Base-by-base conservation (phyloP, 495 filamentous ascomycete species). In the Neurospora sp. region DNA sequence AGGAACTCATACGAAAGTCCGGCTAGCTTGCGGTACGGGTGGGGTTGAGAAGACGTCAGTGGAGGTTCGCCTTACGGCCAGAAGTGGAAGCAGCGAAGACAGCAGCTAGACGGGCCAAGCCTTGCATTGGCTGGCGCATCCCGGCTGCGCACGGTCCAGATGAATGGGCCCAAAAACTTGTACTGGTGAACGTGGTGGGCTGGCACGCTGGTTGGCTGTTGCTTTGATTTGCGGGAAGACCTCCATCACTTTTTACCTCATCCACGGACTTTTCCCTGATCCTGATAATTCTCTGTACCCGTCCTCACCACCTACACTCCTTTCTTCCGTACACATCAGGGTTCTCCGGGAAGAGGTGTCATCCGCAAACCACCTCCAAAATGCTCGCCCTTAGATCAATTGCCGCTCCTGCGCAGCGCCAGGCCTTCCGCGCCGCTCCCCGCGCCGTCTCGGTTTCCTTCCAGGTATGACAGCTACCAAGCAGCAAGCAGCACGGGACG, bases 371-470 rank as follows among this genome's bases (percentile, higher is more conserved):
- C 65, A 70, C 42, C 53, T 75, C 76, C 76, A 85, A 74, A 71
- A 88, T 88, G 87, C 78, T 87, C 75, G 79, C 82, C 79, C 80
- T 85, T 77, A 85, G 85, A 76, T 82, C 82, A 73, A 81, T 84
- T 76, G 83, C 83, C 81, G 85, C 82, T 69, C 84, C 86, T 76
- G 79, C 82, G 79, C 83, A 83, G 81, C 84, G 83, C 78, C 86
- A 87, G 76, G 85, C 79, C 80, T 78, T 85, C 65, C 80, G 82
- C 72, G 77, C 82, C 53, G 83, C 79, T 72, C 81, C 83, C 72
- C 84, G 84, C 77, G 81, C 83, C 74, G 79, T 81, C 75, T 73
- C 81, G 76, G 74, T 85, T 72, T 81, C 83, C 72, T 75, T 86
- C 77, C 79, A 84, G 81, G 83, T 85, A 79, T 78, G 82, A 78